Evolutionary conservation across 225 moss, liverwort and hornwort genomes (phyloP).

Genomic region (Sphagnum contortum): DNA sequence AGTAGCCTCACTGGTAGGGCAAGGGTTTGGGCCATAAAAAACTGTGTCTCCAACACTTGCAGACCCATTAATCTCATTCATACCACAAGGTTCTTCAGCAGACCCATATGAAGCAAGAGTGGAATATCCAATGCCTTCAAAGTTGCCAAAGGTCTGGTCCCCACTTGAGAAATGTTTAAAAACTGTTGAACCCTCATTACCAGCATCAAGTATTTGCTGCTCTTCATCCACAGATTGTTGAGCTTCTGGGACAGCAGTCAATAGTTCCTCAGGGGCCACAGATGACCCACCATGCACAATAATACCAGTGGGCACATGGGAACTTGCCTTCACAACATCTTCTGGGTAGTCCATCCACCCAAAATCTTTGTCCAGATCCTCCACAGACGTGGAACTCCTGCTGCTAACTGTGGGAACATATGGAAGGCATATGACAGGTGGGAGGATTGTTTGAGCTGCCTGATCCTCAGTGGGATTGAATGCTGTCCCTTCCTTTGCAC

Average conservation of each 20-base stretch:
- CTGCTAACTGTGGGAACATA: neutral
- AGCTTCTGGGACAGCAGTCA: conserved; percentile 2
- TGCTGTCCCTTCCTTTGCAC: no score
- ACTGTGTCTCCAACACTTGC: conserved; percentile 13
- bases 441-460: neutral
- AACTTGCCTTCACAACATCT: conserved; percentile 7
- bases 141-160: neutral
- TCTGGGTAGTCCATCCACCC: conserved; percentile 12
- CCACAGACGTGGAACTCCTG: neutral
- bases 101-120: neutral
- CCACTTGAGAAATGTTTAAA: neutral
- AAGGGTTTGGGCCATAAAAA: conserved; percentile 13
- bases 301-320: conserved; percentile 6
- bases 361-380: neutral
- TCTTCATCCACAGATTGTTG: neutral
- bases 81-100: conserved; percentile 2
- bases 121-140: neutral
- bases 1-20: conserved; percentile 3
- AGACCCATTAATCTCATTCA: conserved; percentile 15
- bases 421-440: conserved; percentile 1
- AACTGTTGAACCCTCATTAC: neutral
- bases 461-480: conserved; percentile 3
- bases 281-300: neutral
- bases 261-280: neutral
- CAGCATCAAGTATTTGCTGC: conserved; percentile 1